These are phyloP conservation scores for Aspergillus felis DNA, from an alignment of 2,329 filamentous ascomycete species.

Conservation along the genomic window DNA sequence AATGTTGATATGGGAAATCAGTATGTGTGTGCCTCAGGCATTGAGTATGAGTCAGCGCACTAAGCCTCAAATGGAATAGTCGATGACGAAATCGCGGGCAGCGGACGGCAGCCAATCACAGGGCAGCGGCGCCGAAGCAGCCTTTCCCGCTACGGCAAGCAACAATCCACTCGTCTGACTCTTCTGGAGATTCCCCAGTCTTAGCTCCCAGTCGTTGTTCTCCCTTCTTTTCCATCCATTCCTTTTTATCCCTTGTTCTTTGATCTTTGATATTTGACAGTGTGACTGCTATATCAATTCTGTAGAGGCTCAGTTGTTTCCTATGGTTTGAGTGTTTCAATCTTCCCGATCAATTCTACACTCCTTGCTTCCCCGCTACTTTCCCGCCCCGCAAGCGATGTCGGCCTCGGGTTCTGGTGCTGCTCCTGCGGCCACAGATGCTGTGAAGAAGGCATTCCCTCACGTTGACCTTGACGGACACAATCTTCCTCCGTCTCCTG, in stretches of 20 bases:
- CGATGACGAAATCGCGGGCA: neutral
- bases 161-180: neutral
- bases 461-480: conserved; percentile 77
- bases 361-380: conserved; percentile 13
- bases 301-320: neutral
- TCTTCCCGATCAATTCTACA: neutral
- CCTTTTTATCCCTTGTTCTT: neutral
- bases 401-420: conserved; percentile 29
- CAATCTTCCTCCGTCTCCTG: conserved; percentile 83
- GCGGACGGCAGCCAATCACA: conserved; percentile 15
- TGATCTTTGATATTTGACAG: conserved; percentile 2
- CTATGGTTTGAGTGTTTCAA: neutral
- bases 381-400: conserved; percentile 35
- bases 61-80: neutral
- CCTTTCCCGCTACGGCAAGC: conserved; percentile 7
- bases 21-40: neutral
- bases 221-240: neutral
- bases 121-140: conserved; percentile 1
- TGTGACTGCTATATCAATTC: neutral
- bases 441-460: conserved; percentile 49
- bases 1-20: neutral
- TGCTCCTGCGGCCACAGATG: conserved; percentile 18
- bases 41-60: neutral
- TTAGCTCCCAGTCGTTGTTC: neutral
- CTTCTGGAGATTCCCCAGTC: neutral